These are phyloP conservation scores for Actinidia polygama DNA, from an alignment of 179 eudicot genomes.

Conservation along the genomic window DNA sequence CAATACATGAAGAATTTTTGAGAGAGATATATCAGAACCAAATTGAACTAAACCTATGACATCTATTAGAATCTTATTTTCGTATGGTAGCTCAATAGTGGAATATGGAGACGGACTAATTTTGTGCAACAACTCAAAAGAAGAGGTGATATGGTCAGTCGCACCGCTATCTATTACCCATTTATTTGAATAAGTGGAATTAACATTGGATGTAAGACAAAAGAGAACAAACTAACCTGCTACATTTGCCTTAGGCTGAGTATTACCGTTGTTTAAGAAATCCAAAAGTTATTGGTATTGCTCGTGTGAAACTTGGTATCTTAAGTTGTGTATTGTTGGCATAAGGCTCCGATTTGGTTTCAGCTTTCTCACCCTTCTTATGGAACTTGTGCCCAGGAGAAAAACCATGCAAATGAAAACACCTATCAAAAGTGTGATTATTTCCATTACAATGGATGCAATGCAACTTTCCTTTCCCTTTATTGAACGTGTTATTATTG, in stretches of 20 bases:
- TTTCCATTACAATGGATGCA: no score
- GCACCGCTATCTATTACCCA: neutral
- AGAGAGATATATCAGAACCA: neutral
- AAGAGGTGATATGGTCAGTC: neutral
- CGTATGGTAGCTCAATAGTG: no score
- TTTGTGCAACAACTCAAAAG: neutral
- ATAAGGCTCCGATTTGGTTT: no score
- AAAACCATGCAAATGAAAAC: no score
- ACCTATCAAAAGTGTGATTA: no score
- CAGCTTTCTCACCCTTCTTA: no score
- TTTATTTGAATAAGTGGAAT: neutral
- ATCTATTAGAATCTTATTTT: neutral
- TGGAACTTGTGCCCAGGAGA: no score
- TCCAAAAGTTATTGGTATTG: neutral
- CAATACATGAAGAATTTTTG: neutral
- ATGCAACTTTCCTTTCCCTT: neutral
- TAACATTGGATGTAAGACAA: no score
- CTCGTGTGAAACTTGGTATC: neutral
- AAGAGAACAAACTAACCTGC: neutral
- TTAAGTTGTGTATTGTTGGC: neutral
- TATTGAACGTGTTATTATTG: neutral
- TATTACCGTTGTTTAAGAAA: neutral
- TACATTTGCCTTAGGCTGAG: neutral
- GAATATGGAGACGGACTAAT: no score
- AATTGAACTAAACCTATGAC: neutral